Evolutionary conservation across 768 basidiomycete genomes (phyloP).

Genomic region (Galerina marginata): DNA sequence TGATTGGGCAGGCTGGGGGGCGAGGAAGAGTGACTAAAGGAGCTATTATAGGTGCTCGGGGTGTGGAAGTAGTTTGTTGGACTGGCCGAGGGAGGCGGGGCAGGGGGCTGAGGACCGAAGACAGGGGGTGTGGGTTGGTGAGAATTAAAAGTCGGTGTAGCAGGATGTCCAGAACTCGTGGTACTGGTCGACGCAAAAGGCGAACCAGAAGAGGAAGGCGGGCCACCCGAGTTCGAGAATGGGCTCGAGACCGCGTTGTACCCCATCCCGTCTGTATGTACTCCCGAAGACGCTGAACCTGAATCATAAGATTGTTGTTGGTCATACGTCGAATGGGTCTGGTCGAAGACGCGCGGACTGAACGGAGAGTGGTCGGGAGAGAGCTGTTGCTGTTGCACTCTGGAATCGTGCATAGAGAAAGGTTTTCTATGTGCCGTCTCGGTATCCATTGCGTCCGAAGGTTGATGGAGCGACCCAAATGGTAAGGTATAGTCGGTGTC

Average conservation of each 20-base stretch:
- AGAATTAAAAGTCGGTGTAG: constrained; percentile 34
- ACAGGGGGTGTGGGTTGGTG: constrained; percentile 32
- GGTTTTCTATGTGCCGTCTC: constrained; percentile 6
- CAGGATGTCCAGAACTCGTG: constrained; percentile 27
- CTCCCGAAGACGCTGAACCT: constrained; percentile 11
- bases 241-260: constrained; percentile 29
- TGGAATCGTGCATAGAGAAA: constrained; percentile 15
- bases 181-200: constrained; percentile 32
- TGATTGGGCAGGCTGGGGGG: constrained; percentile 11
- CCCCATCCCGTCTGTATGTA: constrained; percentile 6
- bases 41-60: not conserved
- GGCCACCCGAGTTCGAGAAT: constrained; percentile 26
- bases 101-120: constrained; percentile 23
- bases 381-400: constrained; percentile 27
- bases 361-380: constrained; percentile 10
- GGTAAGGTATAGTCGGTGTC: constrained; percentile 2
- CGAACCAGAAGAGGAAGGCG: constrained; percentile 33
- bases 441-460: constrained; percentile 4
- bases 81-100: constrained; percentile 13
- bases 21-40: constrained; percentile 19
- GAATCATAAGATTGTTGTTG: constrained; percentile 17
- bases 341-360: constrained; percentile 8
- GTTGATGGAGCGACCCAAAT: constrained; percentile 2
- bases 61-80: constrained; percentile 25
- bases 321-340: constrained; percentile 20